phyloP scores from a whole-genome alignment of 805 yeast genomes.

The Nakazawaea holstii region DNA sequence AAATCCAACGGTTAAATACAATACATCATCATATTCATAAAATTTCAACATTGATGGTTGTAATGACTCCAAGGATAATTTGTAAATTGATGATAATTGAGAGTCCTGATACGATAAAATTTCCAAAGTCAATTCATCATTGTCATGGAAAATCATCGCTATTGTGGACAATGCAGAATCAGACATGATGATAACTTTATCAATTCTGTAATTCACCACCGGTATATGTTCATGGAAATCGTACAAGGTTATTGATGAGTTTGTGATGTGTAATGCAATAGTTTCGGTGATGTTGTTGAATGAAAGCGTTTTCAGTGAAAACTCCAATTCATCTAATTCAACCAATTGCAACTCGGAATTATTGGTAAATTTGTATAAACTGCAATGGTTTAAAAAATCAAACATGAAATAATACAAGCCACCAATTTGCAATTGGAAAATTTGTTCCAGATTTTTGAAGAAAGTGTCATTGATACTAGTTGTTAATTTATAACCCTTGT shows the following conservation, averaged over 20 bases:
- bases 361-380: neutral
- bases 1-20: constrained; percentile 2
- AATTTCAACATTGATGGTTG: constrained; percentile 11
- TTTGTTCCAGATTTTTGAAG: constrained; percentile 1
- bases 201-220: neutral
- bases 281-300: neutral
- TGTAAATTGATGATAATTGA: neutral
- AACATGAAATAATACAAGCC: neutral
- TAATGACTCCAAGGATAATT: neutral
- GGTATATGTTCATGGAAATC: neutral
- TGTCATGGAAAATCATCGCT: neutral
- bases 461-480: constrained; percentile 1
- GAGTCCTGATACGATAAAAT: neutral
- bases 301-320: neutral
- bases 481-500: neutral
- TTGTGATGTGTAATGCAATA: neutral
- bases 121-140: neutral
- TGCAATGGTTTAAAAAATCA: neutral
- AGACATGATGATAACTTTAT: neutral
- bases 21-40: neutral
- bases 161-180: neutral
- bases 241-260: neutral
- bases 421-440: neutral
- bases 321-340: neutral
- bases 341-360: neutral